Evolutionary conservation across 345 rosid species (phyloP).

Genomic region (Anacardium occidentale): DNA sequence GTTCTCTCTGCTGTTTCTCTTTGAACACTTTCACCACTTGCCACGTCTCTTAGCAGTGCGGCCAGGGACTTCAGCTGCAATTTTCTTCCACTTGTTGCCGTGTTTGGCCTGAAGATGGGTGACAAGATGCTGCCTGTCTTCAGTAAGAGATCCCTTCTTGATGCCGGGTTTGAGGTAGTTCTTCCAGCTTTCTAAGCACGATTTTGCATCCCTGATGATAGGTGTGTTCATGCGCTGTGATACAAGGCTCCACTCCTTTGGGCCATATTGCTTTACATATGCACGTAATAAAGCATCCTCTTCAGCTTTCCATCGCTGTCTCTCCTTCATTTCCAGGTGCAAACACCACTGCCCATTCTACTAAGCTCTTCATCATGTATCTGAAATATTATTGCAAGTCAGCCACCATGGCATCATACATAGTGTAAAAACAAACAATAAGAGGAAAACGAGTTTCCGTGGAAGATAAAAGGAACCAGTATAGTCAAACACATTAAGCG

Average conservation of each 20-base stretch:
- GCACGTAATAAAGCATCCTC: conserved; percentile 86
- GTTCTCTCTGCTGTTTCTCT: conserved; percentile 93
- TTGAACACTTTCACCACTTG: conserved; percentile 99
- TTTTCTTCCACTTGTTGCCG: conserved; percentile 99
- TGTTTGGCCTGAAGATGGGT: conserved; percentile 85
- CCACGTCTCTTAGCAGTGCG: conserved; percentile 92
- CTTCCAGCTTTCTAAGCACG: conserved; percentile 96
- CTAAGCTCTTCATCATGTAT: conserved; percentile 48
- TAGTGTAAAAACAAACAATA: neutral
- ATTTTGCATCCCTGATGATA: conserved; percentile 84
- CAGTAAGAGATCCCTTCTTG: conserved; percentile 91
- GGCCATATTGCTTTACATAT: conserved; percentile 91
- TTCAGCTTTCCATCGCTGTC: conserved; percentile 99
- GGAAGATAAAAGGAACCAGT: neutral
- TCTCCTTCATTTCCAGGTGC: conserved; percentile 93
- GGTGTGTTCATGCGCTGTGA: conserved; percentile 90
- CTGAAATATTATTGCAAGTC: conserved; percentile 25
- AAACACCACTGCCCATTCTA: conserved; percentile 63
- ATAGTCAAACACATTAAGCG: neutral
- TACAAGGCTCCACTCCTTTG: conserved; percentile 93
- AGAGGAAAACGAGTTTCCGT: neutral
- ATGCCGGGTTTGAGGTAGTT: conserved; percentile 98
- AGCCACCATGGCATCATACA: neutral
- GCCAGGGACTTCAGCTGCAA: conserved; percentile 97
- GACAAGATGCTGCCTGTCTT: conserved; percentile 90